These are phyloP conservation scores for Mitragyna speciosa DNA, from an alignment of 257 asterid genomes.

Conservation along the genomic window DNA sequence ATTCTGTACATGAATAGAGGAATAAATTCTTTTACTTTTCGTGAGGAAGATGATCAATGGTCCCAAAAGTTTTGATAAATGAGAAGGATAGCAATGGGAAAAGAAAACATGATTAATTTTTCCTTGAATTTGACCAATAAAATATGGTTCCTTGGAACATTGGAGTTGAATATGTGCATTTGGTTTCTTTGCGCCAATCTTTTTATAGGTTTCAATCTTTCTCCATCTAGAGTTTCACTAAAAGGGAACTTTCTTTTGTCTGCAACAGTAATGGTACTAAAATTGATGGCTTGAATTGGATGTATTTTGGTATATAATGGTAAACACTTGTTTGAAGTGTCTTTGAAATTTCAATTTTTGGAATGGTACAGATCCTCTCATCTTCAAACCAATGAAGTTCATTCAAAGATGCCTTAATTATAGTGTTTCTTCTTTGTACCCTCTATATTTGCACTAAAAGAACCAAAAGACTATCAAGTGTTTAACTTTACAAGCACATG, in stretches of 20 bases:
- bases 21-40: constrained; percentile 5
- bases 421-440: not conserved
- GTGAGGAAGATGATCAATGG: not conserved
- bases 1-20: not conserved
- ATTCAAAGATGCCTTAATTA: constrained; percentile 24
- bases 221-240: not conserved
- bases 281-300: constrained; percentile 10
- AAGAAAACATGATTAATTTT: not conserved
- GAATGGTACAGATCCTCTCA: constrained; percentile 20
- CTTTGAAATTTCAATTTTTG: not conserved
- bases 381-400: constrained; percentile 5
- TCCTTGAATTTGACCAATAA: not conserved
- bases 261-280: not conserved
- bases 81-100: not conserved
- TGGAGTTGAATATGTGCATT: not conserved
- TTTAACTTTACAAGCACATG: not conserved
- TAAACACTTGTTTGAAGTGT: not conserved
- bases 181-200: not conserved
- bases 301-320: not conserved
- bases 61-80: not conserved
- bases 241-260: not conserved
- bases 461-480: not conserved
- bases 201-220: not conserved
- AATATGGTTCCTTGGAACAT: not conserved
- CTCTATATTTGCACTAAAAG: not conserved